phyloP scores from a whole-genome alignment of 768 basidiomycete species.

The Lepiota subincarnata region DNA sequence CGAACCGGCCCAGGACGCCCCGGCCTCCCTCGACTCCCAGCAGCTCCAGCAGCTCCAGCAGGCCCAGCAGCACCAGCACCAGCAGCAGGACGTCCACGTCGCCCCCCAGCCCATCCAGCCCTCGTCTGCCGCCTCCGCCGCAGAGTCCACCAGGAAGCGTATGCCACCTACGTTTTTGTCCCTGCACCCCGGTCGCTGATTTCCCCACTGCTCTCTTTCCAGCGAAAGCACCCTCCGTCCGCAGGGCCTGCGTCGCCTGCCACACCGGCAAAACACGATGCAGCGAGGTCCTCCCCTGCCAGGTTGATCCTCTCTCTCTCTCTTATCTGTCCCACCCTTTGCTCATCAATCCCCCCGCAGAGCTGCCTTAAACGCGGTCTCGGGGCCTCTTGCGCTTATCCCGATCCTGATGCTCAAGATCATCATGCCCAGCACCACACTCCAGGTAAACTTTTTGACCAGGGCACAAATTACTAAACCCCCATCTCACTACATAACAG shows the following conservation, averaged over 20 bases:
- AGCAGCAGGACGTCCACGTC: conserved; percentile 17
- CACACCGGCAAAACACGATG: conserved; percentile 82
- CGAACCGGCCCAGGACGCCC: conserved; percentile 52
- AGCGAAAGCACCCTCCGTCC: conserved; percentile 81
- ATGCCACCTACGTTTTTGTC: conserved; percentile 22
- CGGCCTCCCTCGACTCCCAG: conserved; percentile 56
- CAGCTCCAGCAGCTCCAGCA: conserved; percentile 52
- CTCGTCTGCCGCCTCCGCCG: conserved; percentile 21
- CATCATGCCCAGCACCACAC: conserved; percentile 29
- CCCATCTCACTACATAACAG: conserved; percentile 16
- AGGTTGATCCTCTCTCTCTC: conserved; percentile 37
- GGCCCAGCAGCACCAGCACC: conserved; percentile 33
- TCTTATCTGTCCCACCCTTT: conserved; percentile 2
- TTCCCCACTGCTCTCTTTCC: conserved; percentile 17
- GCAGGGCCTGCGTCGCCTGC: conserved; percentile 76
- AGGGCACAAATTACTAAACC: conserved; percentile 3
- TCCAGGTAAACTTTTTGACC: conserved; percentile 25
- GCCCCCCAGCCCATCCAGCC: conserved; percentile 24
- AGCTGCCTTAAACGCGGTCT: conserved; percentile 81
- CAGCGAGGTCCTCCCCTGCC: conserved; percentile 78
- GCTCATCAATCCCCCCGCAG: conserved; percentile 31
- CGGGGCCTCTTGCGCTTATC: conserved; percentile 66
- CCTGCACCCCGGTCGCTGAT: conserved; percentile 15
- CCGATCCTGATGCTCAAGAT: conserved; percentile 60
- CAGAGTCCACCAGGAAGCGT: conserved; percentile 61